Evolutionary conservation across 257 asterid species (phyloP), one percentile per base, ranked within the genome.

Genomic region (Cynanchum wilfordii): DNA sequence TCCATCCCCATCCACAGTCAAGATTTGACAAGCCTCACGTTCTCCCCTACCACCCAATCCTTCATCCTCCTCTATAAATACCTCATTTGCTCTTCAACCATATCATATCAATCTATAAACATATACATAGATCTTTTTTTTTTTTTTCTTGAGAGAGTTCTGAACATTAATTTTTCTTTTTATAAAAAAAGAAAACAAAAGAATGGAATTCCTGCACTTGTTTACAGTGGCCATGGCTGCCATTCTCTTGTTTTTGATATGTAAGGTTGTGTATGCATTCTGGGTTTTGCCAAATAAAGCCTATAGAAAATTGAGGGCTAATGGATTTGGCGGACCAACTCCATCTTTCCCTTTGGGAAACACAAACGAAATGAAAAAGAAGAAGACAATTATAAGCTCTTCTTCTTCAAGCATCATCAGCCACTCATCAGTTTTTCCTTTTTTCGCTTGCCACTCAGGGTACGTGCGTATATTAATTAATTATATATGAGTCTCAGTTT

Each of bases 281-380:
- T 94, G 89, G 88, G 66, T 94, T 76, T 22, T 73, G 75, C 99
- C 99, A 24, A 70, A 40, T 73, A 70, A 81, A 33, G 76, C 73
- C 9, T 70, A 84, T n/a, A 40, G 69, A 57, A 88, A 84, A 80
- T 86, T 94, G 4, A 82, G 72, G 75, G 77, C 81, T 25, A 89
- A 88, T 82, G 99, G 99, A n/a, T 88, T 94, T 77, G 67, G 74
- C 0, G 99, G 99, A 50, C 99, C 99, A 17, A 74, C 56, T 38
- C 99, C 99, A 5, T 76, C 71, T 71, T 94, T 94, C 54, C 99
- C 99, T 73, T 24, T 89, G 0, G 99, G 99, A 69, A 94, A 94
- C 82, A 73, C 87, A 67, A 76, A 63, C 1, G 89, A 84, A 33
- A 90, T 92, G 84, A 87, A 73, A 60, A 83, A 60, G 44, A 77